Conservation (phyloP, 2,329 filamentous ascomycete species). For the Pezicula neosporulosa region DNA sequence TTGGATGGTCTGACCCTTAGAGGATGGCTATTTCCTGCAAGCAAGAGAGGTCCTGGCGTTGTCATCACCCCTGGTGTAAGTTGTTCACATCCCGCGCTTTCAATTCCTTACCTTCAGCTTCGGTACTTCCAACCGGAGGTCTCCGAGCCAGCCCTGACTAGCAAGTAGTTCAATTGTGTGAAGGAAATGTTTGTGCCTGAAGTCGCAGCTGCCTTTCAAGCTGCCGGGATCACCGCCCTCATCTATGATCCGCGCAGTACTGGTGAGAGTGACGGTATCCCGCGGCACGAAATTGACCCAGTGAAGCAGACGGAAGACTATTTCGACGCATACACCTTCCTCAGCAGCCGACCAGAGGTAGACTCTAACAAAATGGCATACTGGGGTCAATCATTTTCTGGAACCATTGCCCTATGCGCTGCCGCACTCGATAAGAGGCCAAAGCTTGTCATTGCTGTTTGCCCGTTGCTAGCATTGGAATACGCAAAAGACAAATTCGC, state of each 20-base stretch:
- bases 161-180: constrained; percentile 8
- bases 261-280: constrained; percentile 27
- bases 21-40: constrained; percentile 31
- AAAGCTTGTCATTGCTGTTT: constrained; percentile 30
- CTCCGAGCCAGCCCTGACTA: background rate
- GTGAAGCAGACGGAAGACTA: constrained; percentile 28
- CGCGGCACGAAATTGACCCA: constrained; percentile 28
- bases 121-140: background rate
- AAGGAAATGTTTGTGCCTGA: constrained; percentile 10
- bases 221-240: constrained; percentile 29
- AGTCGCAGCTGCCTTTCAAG: constrained; percentile 10
- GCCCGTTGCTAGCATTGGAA: constrained; percentile 9
- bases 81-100: background rate
- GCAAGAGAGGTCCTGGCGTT: constrained; percentile 9
- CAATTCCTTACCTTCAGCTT: background rate
- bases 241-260: constrained; percentile 30
- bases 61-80: constrained; percentile 12
- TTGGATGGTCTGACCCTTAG: constrained; percentile 33
- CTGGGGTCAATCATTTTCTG: constrained; percentile 33
- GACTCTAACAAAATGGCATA: constrained; percentile 28
- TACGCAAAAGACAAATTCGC: background rate
- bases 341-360: constrained; percentile 24
- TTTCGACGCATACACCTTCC: constrained; percentile 33
- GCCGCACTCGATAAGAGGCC: constrained; percentile 35
- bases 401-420: constrained; percentile 32